Evolutionary conservation across 805 yeast species (phyloP).

Genomic region (Wickerhamiella brachini): DNA sequence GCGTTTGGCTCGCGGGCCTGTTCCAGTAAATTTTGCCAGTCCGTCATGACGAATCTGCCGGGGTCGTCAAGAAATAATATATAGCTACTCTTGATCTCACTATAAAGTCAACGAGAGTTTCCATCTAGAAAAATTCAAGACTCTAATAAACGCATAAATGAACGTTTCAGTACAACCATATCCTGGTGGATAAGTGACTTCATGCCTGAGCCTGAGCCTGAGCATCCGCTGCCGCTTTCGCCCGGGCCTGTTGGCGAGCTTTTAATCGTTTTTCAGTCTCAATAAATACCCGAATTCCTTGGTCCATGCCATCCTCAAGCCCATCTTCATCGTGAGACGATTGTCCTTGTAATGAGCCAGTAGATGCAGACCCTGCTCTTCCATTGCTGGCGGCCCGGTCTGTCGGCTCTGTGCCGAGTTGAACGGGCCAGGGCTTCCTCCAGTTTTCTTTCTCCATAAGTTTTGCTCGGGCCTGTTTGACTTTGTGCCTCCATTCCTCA

Average conservation of each 20-base stretch:
- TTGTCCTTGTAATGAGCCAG: slow-evolving; percentile 27
- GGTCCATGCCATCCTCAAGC: slow-evolving; percentile 44
- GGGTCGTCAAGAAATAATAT: not conserved
- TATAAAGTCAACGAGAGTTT: no score
- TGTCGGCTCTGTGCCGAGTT: slow-evolving; percentile 38
- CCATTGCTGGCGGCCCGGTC: slow-evolving; percentile 1
- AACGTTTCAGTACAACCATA: no score
- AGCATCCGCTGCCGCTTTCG: not conserved
- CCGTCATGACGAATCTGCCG: not conserved
- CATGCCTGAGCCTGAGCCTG: not conserved
- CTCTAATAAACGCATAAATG: no score
- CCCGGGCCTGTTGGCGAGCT: slow-evolving; percentile 2
- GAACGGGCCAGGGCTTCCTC: slow-evolving; percentile 45
- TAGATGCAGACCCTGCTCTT: slow-evolving; percentile 28
- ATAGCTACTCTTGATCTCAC: no score
- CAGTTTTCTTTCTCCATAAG: slow-evolving; percentile 19
- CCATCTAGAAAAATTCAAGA: no score
- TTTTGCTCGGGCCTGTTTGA: slow-evolving; percentile 33
- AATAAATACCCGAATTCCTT: slow-evolving; percentile 68
- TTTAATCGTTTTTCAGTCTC: slow-evolving; percentile 57
- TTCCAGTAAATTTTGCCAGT: slow-evolving; percentile 5
- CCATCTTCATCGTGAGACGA: slow-evolving; percentile 18
- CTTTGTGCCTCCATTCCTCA: slow-evolving; percentile 63
- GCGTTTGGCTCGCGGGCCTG: slow-evolving; percentile 6
- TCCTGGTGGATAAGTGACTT: no score